phyloP scores from a whole-genome alignment of 1,139 yeast genomes.

The Arxiozyma slooffiae region DNA sequence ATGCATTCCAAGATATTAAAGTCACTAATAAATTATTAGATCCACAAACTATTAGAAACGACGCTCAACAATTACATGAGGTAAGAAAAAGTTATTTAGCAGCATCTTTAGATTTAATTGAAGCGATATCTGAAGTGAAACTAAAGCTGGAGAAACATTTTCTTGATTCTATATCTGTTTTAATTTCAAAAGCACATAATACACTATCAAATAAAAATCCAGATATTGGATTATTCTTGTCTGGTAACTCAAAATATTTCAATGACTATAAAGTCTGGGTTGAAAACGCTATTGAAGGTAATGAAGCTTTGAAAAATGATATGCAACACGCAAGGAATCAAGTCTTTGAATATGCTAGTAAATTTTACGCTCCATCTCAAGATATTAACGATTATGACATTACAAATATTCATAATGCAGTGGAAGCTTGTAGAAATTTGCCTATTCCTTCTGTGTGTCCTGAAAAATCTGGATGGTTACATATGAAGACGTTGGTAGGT shows the following conservation, averaged over 20 bases:
- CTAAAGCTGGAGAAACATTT: conserved; percentile 45
- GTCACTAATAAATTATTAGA: conserved; percentile 43
- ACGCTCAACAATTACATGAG: conserved; percentile 54
- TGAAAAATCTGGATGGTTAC: conserved; percentile 84
- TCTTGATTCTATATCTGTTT: conserved; percentile 36
- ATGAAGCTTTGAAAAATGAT: conserved; percentile 40
- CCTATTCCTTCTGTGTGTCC: conserved; percentile 16
- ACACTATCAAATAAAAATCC: conserved; percentile 17
- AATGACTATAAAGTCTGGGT: conserved; percentile 33
- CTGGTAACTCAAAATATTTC: conserved; percentile 21
- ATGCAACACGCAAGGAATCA: conserved; percentile 52
- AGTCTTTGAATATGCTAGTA: conserved; percentile 51
- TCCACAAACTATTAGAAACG: conserved; percentile 35
- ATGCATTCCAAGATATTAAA: conserved; percentile 44
- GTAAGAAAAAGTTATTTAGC: conserved; percentile 55
- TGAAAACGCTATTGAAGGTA: conserved; percentile 30
- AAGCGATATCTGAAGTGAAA: conserved; percentile 45
- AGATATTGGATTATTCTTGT: conserved; percentile 6
- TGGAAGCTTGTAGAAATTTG: conserved; percentile 25
- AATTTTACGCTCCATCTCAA: conserved; percentile 50
- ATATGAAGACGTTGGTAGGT: conserved; percentile 57
- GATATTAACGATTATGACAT: conserved; percentile 50
- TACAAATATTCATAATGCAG: conserved; percentile 36
- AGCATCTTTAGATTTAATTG: conserved; percentile 55
- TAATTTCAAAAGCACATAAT: neutral